Conservation (phyloP, 345 rosid species). For the Viola odorata region DNA sequence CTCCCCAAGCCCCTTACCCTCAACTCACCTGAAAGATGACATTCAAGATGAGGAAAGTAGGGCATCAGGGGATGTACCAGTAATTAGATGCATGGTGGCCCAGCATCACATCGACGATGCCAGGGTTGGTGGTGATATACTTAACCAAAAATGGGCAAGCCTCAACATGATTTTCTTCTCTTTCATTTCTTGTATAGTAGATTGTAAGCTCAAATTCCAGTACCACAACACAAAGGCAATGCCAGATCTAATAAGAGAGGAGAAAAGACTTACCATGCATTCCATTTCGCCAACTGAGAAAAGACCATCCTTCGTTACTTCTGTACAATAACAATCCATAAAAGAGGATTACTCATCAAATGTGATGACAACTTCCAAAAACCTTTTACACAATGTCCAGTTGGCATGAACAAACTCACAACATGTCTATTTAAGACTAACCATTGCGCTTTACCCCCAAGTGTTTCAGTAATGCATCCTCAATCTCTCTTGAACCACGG, state of each 20-base stretch:
- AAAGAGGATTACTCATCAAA: slow-evolving; percentile 10
- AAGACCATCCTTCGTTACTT: slow-evolving; percentile 96
- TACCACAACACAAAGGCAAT: background rate
- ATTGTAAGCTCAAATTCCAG: background rate
- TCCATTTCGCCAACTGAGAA: slow-evolving; percentile 99
- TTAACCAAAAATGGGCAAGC: too few relatives aligned
- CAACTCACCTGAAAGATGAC: too few relatives aligned
- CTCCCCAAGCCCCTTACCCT: too few relatives aligned
- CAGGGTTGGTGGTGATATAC: too few relatives aligned
- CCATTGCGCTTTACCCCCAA: slow-evolving; percentile 97
- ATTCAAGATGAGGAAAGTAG: too few relatives aligned
- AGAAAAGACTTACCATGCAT: slow-evolving; percentile 69
- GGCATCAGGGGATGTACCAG: too few relatives aligned
- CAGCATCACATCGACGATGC: too few relatives aligned
- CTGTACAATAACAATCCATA: slow-evolving; percentile 33
- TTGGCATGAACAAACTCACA: slow-evolving; percentile 6
- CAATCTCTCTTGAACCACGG: slow-evolving; percentile 86
- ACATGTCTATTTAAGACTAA: slow-evolving; percentile 21
- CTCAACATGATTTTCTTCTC: too few relatives aligned
- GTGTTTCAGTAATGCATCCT: slow-evolving; percentile 77
- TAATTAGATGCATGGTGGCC: too few relatives aligned
- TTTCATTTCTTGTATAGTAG: too few relatives aligned
- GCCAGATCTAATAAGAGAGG: background rate
- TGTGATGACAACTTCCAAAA: slow-evolving; percentile 1
- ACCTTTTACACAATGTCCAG: background rate